These are phyloP conservation scores for Acanthamoeba royreba DNA, from an alignment of 208 protist genomes.

Conservation along the genomic window DNA sequence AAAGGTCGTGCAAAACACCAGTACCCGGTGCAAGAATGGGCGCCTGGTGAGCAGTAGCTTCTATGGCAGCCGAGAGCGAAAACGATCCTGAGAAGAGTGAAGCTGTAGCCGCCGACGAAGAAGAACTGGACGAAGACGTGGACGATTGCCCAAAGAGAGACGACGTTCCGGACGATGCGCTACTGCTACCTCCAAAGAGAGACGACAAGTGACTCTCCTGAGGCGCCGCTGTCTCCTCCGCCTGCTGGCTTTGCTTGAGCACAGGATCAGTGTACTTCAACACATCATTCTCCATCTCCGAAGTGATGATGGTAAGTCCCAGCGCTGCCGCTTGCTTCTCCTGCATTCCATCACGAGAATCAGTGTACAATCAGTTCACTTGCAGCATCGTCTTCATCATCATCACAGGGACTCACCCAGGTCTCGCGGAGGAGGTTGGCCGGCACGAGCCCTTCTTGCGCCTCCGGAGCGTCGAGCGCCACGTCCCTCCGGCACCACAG, in stretches of 20 bases:
- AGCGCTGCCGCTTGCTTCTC: neutral
- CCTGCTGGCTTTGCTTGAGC: neutral
- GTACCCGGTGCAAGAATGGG: neutral
- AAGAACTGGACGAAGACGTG: neutral
- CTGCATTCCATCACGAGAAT: neutral
- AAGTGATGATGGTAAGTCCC: neutral
- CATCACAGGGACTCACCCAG: neutral
- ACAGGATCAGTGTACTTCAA: neutral
- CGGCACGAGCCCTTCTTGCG: neutral
- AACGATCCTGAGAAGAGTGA: neutral
- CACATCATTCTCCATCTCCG: conserved; percentile 12
- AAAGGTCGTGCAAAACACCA: neutral
- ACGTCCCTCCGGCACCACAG: neutral
- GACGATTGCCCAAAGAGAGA: neutral
- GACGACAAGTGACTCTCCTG: neutral
- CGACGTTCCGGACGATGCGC: neutral
- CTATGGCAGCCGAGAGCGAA: neutral
- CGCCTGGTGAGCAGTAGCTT: neutral
- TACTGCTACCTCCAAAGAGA: neutral
- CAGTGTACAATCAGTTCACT: neutral
- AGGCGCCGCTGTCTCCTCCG: neutral
- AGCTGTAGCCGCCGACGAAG: neutral
- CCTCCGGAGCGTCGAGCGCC: neutral
- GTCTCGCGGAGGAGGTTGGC: neutral
- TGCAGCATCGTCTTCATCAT: neutral